These are phyloP conservation scores for Poa pratensis DNA, from an alignment of 176 grass and related monocot genomes.

Conservation along the genomic window DNA sequence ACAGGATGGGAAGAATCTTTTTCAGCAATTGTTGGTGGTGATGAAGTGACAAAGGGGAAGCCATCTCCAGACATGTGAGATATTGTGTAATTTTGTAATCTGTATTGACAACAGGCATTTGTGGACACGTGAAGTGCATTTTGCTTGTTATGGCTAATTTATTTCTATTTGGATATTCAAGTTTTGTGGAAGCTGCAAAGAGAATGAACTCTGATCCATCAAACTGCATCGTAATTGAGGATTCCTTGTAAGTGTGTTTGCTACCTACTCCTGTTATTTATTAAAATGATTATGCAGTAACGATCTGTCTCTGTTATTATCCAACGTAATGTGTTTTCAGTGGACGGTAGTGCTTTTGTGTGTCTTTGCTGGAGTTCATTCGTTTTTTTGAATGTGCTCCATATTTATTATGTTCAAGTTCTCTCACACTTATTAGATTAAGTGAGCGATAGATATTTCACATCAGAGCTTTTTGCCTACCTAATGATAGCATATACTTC, in stretches of 20 bases:
- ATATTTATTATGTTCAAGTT: neutral
- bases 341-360: neutral
- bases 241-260: slow-evolving; percentile 73
- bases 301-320: neutral
- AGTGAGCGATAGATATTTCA: neutral
- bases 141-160: slow-evolving; percentile 10
- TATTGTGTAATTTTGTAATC: slow-evolving; percentile 20
- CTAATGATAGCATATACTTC: neutral
- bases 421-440: neutral
- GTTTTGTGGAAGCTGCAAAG: slow-evolving; percentile 91
- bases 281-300: neutral
- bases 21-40: slow-evolving; percentile 79
- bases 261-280: slow-evolving; percentile 24
- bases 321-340: neutral
- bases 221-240: slow-evolving; percentile 87
- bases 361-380: neutral
- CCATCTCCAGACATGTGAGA: slow-evolving; percentile 89
- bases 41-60: slow-evolving; percentile 81
- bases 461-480: neutral
- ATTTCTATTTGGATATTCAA: slow-evolving; percentile 44
- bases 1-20: slow-evolving; percentile 88
- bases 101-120: neutral
- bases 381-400: neutral
- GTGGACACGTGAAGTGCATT: neutral
- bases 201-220: slow-evolving; percentile 76